These are phyloP conservation scores for Globisporangium okanoganense DNA, from an alignment of 352 stramenopile species.

Conservation along the genomic window DNA sequence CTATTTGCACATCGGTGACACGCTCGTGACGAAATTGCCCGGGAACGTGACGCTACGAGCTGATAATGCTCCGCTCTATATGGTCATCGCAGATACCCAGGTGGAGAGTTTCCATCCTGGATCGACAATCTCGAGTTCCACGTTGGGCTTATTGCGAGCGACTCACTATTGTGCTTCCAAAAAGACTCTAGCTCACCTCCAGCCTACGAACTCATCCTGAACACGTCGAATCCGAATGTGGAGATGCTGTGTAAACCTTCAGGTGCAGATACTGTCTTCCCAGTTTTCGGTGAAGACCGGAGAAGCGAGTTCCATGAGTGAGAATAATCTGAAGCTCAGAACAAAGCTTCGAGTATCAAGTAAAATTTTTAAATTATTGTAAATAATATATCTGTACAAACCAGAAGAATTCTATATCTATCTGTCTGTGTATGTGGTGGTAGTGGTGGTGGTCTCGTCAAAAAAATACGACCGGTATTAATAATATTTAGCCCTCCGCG, in stretches of 20 bases:
- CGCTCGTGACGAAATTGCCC: constrained; percentile 16
- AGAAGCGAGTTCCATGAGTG: neutral
- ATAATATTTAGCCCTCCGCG: neutral
- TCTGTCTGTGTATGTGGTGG: neutral
- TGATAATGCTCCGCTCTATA: neutral
- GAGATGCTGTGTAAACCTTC: neutral
- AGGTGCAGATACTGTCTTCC: neutral
- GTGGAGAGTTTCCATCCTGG: neutral
- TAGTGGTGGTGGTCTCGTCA: neutral
- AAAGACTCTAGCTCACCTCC: neutral
- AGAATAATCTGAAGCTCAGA: neutral
- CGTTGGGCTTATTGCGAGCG: neutral
- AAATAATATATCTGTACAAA: constrained; percentile 1
- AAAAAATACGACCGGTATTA: no score
- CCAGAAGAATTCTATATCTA: neutral
- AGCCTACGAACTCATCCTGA: neutral
- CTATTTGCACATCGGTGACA: constrained; percentile 19
- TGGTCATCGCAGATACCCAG: neutral
- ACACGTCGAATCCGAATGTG: neutral
- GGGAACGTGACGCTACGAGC: constrained; percentile 13
- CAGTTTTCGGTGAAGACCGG: neutral
- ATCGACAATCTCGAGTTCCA: neutral
- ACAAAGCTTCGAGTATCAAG: neutral
- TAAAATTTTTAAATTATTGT: neutral
- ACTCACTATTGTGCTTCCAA: neutral